A percentile compares a stretch with the other conserved stretches of the same genome.
These are phyloP conservation scores for Beauveria sp. DNA, from an alignment of 2,329 filamentous ascomycete genomes.

Conservation along the genomic window DNA sequence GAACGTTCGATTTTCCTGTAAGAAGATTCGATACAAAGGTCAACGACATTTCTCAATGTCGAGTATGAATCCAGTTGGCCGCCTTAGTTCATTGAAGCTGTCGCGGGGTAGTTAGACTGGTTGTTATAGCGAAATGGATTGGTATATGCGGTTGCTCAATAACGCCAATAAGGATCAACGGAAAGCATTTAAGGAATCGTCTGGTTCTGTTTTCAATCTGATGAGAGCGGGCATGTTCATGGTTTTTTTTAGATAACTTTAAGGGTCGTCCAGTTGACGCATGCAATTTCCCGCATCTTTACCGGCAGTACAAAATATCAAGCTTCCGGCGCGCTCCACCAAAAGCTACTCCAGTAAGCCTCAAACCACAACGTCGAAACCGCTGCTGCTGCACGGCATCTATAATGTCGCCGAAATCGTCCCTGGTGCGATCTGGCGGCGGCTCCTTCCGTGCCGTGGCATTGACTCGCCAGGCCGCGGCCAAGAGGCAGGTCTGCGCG, in stretches of 20 bases:
- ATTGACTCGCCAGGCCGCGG: neutral
- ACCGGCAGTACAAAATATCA: neutral
- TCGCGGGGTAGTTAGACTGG: too few relatives aligned
- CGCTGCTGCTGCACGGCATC: neutral
- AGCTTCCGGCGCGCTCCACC: conserved; percentile 5
- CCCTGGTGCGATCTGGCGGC: neutral
- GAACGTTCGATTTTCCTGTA: too few relatives aligned
- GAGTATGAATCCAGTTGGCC: neutral
- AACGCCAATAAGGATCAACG: too few relatives aligned
- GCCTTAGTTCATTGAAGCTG: neutral
- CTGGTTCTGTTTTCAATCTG: too few relatives aligned
- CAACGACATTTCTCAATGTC: too few relatives aligned
- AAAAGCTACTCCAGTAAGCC: neutral
- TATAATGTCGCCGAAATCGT: conserved; percentile 9
- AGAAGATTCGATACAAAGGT: too few relatives aligned
- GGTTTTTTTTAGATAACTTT: too few relatives aligned
- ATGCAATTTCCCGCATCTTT: conserved; percentile 10
- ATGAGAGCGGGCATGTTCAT: too few relatives aligned
- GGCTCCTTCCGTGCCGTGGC: neutral
- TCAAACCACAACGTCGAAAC: neutral
- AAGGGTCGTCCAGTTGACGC: too few relatives aligned
- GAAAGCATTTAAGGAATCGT: too few relatives aligned
- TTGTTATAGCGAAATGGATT: neutral
- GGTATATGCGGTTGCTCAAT: neutral
- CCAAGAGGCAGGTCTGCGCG: conserved; percentile 7